Evolutionary conservation across 805 yeast species (phyloP), one percentile per base, ranked within the genome.

Genomic region (Schwanniomyces occidentalis): DNA sequence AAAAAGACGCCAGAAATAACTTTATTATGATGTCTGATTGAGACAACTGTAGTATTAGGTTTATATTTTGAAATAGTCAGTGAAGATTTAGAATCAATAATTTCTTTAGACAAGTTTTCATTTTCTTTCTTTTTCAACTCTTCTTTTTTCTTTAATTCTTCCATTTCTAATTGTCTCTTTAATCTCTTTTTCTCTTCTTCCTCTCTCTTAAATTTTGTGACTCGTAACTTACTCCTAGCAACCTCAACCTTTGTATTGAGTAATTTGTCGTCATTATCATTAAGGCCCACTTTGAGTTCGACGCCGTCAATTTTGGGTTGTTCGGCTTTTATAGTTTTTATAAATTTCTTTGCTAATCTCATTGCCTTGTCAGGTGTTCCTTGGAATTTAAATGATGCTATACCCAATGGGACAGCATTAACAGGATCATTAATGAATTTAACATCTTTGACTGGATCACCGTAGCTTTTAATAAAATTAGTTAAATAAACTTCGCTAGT

Each of bases 381-480:
- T 38, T 71, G 80, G 58, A 73, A 89, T 39, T 73, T 67, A 34
- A 87, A 65, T 14, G 76, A 61, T 32, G 82, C 82, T 15, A 88
- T 65, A 7, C 95, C 93, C 25, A 89, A 57, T 0, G 95, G 90
- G 13, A 81, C 83, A 2, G 89, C 95, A 27, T 85, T 80, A 15
- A 69, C 66, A 0, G 91, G 86, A 51, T 89, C 93, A 37, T 72
- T 76, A 7, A 82, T 65, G 40, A 78, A 67, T 39, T 76, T 75
- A 31, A 83, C 61, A 24, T 76, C 78, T 17, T 73, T 68, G 4
- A 89, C 69, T 4, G 66, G 50, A 19, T 71, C 73, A 3, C 96
- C 96, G 58, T 67, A 83, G 16, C 72, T 59, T 26, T 71, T 71
- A 43, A 85, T 75, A 43, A 75, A 79, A 41, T 82, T 78, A 12